phyloP scores from a whole-genome alignment of 163 green algal genomes.

The Scenedesmus sp. region DNA sequence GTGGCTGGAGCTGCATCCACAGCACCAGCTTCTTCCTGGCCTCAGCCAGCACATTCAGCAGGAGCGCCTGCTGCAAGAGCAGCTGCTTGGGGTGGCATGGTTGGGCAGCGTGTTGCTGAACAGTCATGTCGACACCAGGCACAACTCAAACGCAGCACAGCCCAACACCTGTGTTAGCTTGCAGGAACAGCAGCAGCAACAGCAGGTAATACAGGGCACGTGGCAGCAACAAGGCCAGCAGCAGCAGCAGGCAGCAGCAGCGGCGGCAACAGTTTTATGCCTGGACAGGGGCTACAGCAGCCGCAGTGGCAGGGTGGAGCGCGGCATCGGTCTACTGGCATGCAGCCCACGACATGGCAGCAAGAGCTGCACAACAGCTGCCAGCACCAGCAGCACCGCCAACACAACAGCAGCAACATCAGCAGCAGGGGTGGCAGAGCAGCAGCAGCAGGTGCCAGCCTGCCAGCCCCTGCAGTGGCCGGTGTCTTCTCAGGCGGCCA shows the following conservation, averaged over 20 bases:
- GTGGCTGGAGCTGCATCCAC: background rate
- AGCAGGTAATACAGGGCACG: background rate
- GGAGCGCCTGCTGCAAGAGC: background rate
- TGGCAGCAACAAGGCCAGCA: background rate
- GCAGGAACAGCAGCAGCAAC: constrained; percentile 24
- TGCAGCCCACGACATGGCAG: background rate
- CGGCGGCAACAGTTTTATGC: background rate
- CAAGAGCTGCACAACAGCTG: too few species aligned
- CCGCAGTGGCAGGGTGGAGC: background rate
- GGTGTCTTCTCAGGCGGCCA: background rate
- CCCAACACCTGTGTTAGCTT: background rate
- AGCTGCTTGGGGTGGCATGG: background rate
- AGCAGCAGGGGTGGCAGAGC: background rate
- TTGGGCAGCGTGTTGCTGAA: background rate
- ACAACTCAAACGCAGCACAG: background rate
- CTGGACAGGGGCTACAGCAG: background rate
- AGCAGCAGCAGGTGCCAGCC: constrained; percentile 14
- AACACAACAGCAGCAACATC: too few species aligned
- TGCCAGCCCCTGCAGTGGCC: background rate
- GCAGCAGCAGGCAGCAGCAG: constrained; percentile 30
- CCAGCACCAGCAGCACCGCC: too few species aligned
- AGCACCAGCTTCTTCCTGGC: background rate
- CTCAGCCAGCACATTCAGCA: background rate
- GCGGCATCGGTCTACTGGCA: background rate
- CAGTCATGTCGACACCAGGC: background rate